A percentile compares a stretch with the other conserved stretches of the same genome.
phyloP scores from a whole-genome alignment of 2,329 filamentous ascomycete species.

The Didymella exigua region DNA sequence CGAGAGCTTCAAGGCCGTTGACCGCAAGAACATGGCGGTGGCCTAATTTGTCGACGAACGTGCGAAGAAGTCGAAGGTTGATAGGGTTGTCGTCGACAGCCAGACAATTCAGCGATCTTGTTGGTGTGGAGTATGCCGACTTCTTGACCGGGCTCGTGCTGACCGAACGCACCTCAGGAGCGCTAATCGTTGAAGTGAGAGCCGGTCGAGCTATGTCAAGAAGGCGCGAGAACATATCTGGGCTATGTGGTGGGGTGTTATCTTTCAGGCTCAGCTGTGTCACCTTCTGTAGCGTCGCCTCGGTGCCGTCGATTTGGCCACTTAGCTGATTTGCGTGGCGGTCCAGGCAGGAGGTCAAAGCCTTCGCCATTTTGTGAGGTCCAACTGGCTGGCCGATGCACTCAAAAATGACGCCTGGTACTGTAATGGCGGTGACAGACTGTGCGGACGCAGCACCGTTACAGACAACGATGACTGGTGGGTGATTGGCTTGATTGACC shows the following conservation, averaged over 20 bases:
- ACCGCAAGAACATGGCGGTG: constrained; percentile 42
- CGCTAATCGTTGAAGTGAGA: constrained; percentile 37
- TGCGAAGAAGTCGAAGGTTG: constrained; percentile 46
- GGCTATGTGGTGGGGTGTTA: constrained; percentile 24
- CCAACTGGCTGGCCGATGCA: constrained; percentile 46
- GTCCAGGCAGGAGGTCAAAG: constrained; percentile 42
- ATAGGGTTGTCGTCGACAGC: constrained; percentile 50
- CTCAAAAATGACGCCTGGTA: constrained; percentile 43
- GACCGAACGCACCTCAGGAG: constrained; percentile 38
- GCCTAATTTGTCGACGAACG: constrained; percentile 44
- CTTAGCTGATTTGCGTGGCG: constrained; percentile 33
- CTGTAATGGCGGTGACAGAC: constrained; percentile 43
- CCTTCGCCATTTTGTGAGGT: constrained; percentile 48
- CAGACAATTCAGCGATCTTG: constrained; percentile 39
- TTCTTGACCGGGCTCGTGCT: constrained; percentile 25
- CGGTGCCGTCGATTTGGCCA: constrained; percentile 15
- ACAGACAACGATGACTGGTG: constrained; percentile 44
- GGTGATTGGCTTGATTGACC: constrained; percentile 22
- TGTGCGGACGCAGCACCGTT: constrained; percentile 44
- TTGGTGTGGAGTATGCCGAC: constrained; percentile 21
- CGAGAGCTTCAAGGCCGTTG: constrained; percentile 47
- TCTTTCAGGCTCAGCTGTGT: constrained; percentile 38
- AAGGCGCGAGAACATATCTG: constrained; percentile 7
- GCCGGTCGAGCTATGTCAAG: constrained; percentile 30
- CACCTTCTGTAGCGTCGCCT: constrained; percentile 24